Conservation (phyloP, 78 protist species). For the Dictyostelium firmibasis region DNA sequence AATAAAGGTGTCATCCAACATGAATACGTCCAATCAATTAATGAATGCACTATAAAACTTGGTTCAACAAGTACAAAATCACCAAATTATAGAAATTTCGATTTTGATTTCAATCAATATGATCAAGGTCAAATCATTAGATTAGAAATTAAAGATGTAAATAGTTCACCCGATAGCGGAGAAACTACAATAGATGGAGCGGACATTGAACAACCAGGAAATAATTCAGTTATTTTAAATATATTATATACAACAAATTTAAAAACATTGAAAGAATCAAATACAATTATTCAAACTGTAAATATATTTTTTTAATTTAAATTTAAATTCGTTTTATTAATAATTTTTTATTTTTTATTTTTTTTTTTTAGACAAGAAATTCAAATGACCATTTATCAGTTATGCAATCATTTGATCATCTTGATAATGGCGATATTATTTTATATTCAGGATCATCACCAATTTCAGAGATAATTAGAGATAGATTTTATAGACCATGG, state of each 20-base stretch:
- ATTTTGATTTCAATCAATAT: neutral
- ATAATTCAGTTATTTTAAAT: neutral
- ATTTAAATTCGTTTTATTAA: neutral
- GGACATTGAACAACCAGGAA: neutral
- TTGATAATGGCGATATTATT: slow-evolving; percentile 49
- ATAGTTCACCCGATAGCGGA: neutral
- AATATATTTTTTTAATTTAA: neutral
- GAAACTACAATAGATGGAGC: neutral
- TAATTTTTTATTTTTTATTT: neutral
- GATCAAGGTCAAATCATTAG: neutral
- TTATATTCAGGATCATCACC: slow-evolving; percentile 12
- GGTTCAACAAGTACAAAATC: neutral
- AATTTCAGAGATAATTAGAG: slow-evolving; percentile 9
- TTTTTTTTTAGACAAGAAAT: slow-evolving; percentile 3
- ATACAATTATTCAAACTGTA: neutral
- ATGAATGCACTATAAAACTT: neutral
- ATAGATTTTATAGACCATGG: slow-evolving; percentile 26
- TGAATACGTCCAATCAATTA: neutral
- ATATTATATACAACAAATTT: neutral
- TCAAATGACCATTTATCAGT: neutral
- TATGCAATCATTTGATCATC: neutral
- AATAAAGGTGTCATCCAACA: neutral
- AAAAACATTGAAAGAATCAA: neutral
- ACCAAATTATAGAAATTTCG: neutral
- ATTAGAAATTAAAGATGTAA: neutral